Percentiles rank a stretch among this genome's conserved stretches.
Evolutionary conservation across 2,329 filamentous ascomycete genomes (phyloP).

Genomic region (Dendrostoma leiphaemia): DNA sequence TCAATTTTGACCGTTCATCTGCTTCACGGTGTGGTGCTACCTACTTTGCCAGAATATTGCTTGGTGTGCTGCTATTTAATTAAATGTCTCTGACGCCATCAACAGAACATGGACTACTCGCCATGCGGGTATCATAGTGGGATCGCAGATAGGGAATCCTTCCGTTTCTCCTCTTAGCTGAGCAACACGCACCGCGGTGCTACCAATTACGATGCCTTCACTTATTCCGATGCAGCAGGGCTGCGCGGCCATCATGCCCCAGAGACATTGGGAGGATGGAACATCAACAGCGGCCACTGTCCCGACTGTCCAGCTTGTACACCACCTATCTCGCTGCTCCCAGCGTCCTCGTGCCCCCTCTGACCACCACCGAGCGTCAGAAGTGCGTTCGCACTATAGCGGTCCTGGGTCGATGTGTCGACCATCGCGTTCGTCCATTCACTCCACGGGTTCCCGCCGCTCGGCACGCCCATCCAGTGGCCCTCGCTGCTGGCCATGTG

Average conservation of each 20-base stretch:
- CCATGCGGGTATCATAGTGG: too few species aligned
- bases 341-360: constrained; percentile 6
- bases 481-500: background rate
- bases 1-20: too few species aligned
- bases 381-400: constrained; percentile 48
- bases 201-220: too few species aligned
- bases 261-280: constrained; percentile 4
- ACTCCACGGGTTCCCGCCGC: constrained; percentile 46
- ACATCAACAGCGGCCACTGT: constrained; percentile 17
- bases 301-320: background rate
- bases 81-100: too few species aligned
- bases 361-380: constrained; percentile 42
- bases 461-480: constrained; percentile 19
- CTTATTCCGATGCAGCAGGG: too few species aligned
- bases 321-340: constrained; percentile 1
- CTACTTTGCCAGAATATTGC: too few species aligned
- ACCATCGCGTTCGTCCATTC: constrained; percentile 53
- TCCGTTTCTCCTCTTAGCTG: too few species aligned
- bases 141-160: too few species aligned
- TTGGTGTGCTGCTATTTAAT: too few species aligned
- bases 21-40: too few species aligned
- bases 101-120: too few species aligned
- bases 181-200: too few species aligned
- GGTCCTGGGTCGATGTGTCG: constrained; percentile 40
- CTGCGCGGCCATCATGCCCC: background rate